A percentile compares a stretch with the other conserved stretches of the same genome.
Conservation (phyloP, 176 grass and related monocot genomes). For the Oryza glaberrima region DNA sequence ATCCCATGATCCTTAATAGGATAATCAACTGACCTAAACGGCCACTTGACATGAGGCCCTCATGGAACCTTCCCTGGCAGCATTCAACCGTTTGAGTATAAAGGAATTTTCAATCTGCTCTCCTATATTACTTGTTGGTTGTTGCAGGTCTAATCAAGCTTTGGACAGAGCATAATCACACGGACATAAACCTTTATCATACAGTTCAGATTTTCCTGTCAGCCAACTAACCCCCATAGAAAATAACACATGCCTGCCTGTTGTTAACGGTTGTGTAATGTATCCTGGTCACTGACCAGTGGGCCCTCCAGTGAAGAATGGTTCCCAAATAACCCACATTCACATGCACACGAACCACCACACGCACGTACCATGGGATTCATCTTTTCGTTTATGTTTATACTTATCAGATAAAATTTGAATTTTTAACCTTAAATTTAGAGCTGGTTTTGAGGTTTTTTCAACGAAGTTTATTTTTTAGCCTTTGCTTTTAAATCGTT, state of each 20-base stretch:
- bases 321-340: background rate
- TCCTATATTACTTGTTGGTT: background rate
- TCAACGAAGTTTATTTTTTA: too few species aligned
- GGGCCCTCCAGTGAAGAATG: too few species aligned
- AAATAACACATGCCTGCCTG: background rate
- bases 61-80: slow-evolving; percentile 18
- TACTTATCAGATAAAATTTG: too few species aligned
- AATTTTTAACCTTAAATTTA: too few species aligned
- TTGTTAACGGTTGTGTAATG: background rate
- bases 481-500: too few species aligned
- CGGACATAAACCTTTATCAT: background rate
- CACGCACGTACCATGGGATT: too few species aligned
- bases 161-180: background rate
- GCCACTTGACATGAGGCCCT: background rate
- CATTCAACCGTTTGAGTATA: background rate
- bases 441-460: too few species aligned
- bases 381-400: too few species aligned
- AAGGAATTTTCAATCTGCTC: background rate
- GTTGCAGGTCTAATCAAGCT: background rate
- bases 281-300: background rate
- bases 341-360: too few species aligned
- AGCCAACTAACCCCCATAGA: background rate
- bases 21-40: slow-evolving; percentile 7
- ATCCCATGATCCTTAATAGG: slow-evolving; percentile 10
- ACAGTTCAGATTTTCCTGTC: background rate